Percentiles rank a stretch among this genome's conserved stretches.
Conservation (phyloP, 2,329 filamentous ascomycete species). For the Diplocarpon mali region DNA sequence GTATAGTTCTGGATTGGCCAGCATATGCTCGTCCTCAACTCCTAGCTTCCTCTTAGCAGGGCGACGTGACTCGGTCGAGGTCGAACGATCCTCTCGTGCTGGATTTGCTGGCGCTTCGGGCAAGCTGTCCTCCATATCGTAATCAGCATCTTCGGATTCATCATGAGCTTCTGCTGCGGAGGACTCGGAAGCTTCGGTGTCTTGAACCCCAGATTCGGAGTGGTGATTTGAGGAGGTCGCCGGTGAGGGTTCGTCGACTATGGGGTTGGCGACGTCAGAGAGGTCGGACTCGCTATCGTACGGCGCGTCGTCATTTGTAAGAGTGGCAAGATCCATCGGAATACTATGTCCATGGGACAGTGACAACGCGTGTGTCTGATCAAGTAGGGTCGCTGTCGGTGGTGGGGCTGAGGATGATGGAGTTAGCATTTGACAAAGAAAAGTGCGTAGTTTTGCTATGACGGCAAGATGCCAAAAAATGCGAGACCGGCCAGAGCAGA, state of each 20-base stretch:
- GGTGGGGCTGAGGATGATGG: slow-evolving; percentile 42
- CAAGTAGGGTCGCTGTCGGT: slow-evolving; percentile 49
- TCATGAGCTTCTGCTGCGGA: slow-evolving; percentile 33
- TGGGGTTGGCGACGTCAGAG: slow-evolving; percentile 56
- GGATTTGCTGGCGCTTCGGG: slow-evolving; percentile 38
- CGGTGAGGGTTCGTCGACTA: slow-evolving; percentile 38
- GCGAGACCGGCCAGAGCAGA: slow-evolving; percentile 14
- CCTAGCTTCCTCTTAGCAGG: slow-evolving; percentile 62
- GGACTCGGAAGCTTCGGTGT: slow-evolving; percentile 23
- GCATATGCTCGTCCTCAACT: slow-evolving; percentile 68
- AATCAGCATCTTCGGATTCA: slow-evolving; percentile 61
- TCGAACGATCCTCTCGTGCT: slow-evolving; percentile 42
- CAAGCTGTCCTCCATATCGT: slow-evolving; percentile 55
- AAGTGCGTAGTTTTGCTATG: slow-evolving; percentile 11
- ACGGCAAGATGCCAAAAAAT: slow-evolving; percentile 14
- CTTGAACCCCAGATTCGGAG: slow-evolving; percentile 25
- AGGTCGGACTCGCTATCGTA: slow-evolving; percentile 63
- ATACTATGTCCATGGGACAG: slow-evolving; percentile 57
- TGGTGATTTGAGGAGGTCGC: slow-evolving; percentile 33
- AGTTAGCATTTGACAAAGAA: slow-evolving; percentile 32
- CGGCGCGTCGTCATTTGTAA: slow-evolving; percentile 31
- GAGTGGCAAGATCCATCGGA: slow-evolving; percentile 37
- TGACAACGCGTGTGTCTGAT: slow-evolving; percentile 50
- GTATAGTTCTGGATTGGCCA: slow-evolving; percentile 88
- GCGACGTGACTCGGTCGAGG: slow-evolving; percentile 59